These are phyloP conservation scores for Chrysosphaeria jannelii DNA, from an alignment of 2,329 filamentous ascomycete species.

Conservation along the genomic window DNA sequence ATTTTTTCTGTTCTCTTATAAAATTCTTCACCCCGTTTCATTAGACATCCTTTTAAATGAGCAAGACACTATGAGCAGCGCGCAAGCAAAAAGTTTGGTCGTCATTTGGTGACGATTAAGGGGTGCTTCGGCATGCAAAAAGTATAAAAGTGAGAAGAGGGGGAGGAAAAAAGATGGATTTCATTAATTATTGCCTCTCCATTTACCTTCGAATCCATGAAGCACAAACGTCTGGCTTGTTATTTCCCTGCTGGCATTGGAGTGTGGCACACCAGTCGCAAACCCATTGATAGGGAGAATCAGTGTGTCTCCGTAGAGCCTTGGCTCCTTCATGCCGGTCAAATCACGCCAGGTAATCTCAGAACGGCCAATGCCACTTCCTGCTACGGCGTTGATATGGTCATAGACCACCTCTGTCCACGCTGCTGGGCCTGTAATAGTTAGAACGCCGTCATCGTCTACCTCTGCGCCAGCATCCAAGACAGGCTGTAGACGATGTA, in stretches of 20 bases:
- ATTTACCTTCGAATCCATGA: conserved; percentile 4
- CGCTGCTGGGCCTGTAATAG: conserved; percentile 7
- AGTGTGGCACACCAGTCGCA: conserved; percentile 5
- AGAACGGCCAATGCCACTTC: conserved; percentile 2
- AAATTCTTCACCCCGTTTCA: no score
- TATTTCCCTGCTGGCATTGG: conserved; percentile 3
- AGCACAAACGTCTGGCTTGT: conserved; percentile 2
- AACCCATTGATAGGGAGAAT: conserved; percentile 6
- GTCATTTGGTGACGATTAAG: no score
- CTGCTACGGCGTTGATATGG: conserved; percentile 5
- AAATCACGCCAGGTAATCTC: conserved; percentile 4
- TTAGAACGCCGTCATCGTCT: conserved; percentile 7
- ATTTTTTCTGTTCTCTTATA: no score
- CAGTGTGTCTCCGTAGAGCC: conserved; percentile 5
- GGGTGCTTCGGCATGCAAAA: no score
- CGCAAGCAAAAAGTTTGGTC: no score
- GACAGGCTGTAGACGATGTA: no score
- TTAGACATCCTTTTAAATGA: no score
- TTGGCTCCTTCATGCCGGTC: conserved; percentile 4
- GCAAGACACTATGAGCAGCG: no score
- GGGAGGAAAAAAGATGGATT: not conserved
- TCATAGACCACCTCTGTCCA: conserved; percentile 9
- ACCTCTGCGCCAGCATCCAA: conserved; percentile 2
- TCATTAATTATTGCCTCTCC: conserved; percentile 2
- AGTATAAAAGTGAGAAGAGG: not conserved